Evolutionary conservation across 345 rosid species (phyloP), one percentile per base, ranked within the genome.

Genomic region (Cardiospermum halicacabum): DNA sequence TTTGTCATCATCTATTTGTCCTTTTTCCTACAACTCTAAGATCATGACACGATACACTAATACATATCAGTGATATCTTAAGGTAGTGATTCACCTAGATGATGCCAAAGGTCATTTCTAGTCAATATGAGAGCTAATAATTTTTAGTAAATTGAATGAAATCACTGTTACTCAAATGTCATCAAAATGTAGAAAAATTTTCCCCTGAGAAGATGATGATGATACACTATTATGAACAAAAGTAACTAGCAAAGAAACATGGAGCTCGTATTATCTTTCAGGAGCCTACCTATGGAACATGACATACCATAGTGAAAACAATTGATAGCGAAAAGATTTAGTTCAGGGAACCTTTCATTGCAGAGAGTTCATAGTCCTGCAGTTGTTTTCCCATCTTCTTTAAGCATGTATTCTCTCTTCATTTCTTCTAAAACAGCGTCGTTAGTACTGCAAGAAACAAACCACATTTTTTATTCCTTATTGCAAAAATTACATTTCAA

Each of bases 371-470:
- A 77, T 49, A 66, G 40, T 64, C 56, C 72, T 30, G 66, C 60
- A 21, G 85, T 64, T 43, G 72, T 53, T 72, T 83, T 80, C 16
- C 72, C 74, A 71, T 81, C 88, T 80, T 89, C 82, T 69, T 85
- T 87, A 54, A 80, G 81, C 83, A 69, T 75, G 76, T 93, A 93
- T 51, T 78, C 88, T 75, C 42, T 86, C 81, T 93, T 93, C 98
- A 93, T 88, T 62, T 90, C 85, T 73, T 90, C 99, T 82, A 94
- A 72, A 57, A 94, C 85, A 5, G 72, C 69, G 58, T 88, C 97
- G 71, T 88, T 90, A 22, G 99, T 90, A 81, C 97, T 94, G 88
- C 73, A 70, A 57, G 60, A 73, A 65, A 43, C 27, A 37, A 32
- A 54, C 12, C 37, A 31, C 7, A 56, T 11, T 60, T 43, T 19